Base-by-base conservation (phyloP, 2,329 filamentous ascomycete genomes). In the Fusarium tjaetaba region DNA sequence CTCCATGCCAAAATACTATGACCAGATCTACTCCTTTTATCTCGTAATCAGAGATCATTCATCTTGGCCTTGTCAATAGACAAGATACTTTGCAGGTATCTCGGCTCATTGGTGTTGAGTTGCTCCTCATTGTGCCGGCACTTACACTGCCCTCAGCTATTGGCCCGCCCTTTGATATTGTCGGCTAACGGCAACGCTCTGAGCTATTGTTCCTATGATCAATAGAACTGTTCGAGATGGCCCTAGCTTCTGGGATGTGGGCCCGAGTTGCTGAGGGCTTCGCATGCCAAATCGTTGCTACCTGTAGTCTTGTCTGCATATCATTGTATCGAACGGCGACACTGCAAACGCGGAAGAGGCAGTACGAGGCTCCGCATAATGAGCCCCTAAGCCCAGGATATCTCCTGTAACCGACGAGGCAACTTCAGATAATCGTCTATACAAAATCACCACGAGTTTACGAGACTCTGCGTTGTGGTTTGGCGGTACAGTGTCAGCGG, bases 101-200 rank as follows among this genome's bases (percentile, higher is more conserved):
- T 46, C 22, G 34, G 42, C 46, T 70, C 63, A 18, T 15, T 60
- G 41, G 48, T 53, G 56, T 61, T 66, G 65, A 42, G 41, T 30
- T 49, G 22, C 30, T 30, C 18, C 24, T 28, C 24, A 49, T 53
- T 60, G 42, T 56, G 16, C 16, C 9, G 51, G 22, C 49, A 36
- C 42, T 59, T 45, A 32, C 42, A 61, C 38, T 45, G 60, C n/a
- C 49, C 24, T n/a, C 53, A 30, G 61, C 51, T 46, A 53, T 39
- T 43, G 24, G 49, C 32, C 45, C 34, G 49, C 42, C 41, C 34
- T 71, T 71, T 71, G 68, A 71, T 70, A 70, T 70, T 70, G 39
- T 24, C 38, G 39, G 39, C 65, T 41, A 48, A 53, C 45, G 38
- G 28, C 30, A 55, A 59, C 53, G 15, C 20, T 26, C 32, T 46